These are phyloP conservation scores for Streptanthus diversifolius DNA, from an alignment of 345 rosid species.

Conservation along the genomic window DNA sequence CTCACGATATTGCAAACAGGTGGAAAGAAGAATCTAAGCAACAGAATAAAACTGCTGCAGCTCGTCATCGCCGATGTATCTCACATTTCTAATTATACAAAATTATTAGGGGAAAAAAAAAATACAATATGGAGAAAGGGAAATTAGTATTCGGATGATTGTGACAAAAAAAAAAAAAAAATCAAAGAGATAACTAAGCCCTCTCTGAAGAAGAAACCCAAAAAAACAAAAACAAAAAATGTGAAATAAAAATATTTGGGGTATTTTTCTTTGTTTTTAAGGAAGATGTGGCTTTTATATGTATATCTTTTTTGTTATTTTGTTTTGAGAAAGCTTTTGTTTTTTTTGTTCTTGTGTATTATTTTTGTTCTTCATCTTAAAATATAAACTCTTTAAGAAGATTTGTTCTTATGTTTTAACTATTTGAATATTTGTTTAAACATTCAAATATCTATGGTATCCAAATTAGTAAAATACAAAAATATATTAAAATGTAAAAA, in stretches of 20 bases:
- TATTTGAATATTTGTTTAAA: not conserved
- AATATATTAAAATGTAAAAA: too few species aligned
- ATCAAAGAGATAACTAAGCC: slow-evolving; percentile 37
- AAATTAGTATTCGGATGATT: not conserved
- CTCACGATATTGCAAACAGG: slow-evolving; percentile 61
- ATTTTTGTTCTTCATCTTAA: slow-evolving; percentile 14
- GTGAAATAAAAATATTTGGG: slow-evolving; percentile 10
- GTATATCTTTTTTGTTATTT: not conserved
- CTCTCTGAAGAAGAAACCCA: slow-evolving; percentile 32
- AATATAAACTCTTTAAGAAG: slow-evolving; percentile 34
- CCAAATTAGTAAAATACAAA: too few species aligned
- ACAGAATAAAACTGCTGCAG: slow-evolving; percentile 48
- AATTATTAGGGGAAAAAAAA: slow-evolving; percentile 9
- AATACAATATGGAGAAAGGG: slow-evolving; percentile 17
- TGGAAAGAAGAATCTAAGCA: slow-evolving; percentile 79
- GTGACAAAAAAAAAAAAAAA: not conserved
- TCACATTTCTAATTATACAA: slow-evolving; percentile 48
- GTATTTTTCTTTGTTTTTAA: slow-evolving; percentile 27
- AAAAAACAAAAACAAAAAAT: not conserved
- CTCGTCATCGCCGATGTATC: slow-evolving; percentile 77
- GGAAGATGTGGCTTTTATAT: slow-evolving; percentile 57
- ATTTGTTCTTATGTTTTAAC: slow-evolving; percentile 20
- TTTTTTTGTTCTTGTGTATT: slow-evolving; percentile 12
- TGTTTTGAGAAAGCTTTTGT: slow-evolving; percentile 26
- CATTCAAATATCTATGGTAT: too few species aligned